phyloP scores from a whole-genome alignment of 768 basidiomycete genomes.

The Phlebiopsis gigantea region DNA sequence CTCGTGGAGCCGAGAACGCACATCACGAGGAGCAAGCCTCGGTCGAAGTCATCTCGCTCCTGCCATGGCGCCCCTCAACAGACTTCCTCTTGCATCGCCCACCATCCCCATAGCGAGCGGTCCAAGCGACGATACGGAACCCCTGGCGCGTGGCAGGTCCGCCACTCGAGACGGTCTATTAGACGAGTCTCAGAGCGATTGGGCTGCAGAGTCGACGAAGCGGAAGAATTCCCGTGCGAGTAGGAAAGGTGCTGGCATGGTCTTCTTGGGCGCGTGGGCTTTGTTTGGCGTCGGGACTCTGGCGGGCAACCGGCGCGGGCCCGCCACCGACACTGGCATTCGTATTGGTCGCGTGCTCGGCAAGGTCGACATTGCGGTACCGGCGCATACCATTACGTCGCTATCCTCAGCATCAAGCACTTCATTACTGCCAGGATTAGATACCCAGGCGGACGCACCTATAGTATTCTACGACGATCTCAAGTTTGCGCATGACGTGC shows the following conservation, averaged over 20 bases:
- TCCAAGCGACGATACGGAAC: constrained; percentile 17
- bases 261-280: constrained; percentile 75
- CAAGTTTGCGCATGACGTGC: constrained; percentile 4
- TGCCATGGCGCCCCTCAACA: constrained; percentile 21
- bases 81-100: constrained; percentile 22
- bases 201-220: constrained; percentile 11
- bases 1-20: constrained; percentile 60
- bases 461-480: constrained; percentile 2
- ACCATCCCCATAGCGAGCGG: constrained; percentile 17
- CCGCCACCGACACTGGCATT: constrained; percentile 23
- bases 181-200: constrained; percentile 22
- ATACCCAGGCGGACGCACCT: neutral
- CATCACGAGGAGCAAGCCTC: constrained; percentile 39
- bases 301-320: constrained; percentile 26
- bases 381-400: neutral
- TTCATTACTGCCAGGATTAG: neutral
- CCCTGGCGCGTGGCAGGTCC: constrained; percentile 39
- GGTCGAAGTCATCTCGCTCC: constrained; percentile 28
- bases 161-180: constrained; percentile 32
- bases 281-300: constrained; percentile 65
- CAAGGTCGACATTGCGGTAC: constrained; percentile 5
- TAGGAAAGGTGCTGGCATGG: constrained; percentile 67
- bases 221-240: constrained; percentile 53
- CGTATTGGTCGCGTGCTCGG: constrained; percentile 46
- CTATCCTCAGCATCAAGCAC: neutral